Evolutionary conservation across 2,329 filamentous ascomycete genomes (phyloP), one percentile per base, ranked within the genome.

Genomic region (Microdochium paspali): DNA sequence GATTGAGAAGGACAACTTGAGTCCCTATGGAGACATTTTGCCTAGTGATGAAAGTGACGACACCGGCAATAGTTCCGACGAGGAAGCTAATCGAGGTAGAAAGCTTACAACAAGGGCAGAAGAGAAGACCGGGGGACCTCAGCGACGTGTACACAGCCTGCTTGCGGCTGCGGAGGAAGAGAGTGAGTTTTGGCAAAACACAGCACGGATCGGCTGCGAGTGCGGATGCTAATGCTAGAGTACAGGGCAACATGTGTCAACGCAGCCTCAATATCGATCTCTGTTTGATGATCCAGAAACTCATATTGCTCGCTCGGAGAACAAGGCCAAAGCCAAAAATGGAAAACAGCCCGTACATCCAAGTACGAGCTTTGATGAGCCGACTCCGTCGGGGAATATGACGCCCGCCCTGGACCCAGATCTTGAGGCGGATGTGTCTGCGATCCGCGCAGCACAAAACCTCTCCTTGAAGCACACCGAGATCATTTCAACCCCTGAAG

Each of bases 391-490:
- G 4, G 71, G 72, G 3, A 67, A 68, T 2, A 63, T 71, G 59
- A 68, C 76, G 65, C 84, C 42, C 15, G 20, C 69, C 0, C 76
- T 90, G 49, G 85, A 89, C 52, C 94, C 89, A 2, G 93, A 97
- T 50, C 84, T 90, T 26, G 90, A 95, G 62, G 85, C 84, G 23
- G 87, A 94, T 49, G 73, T 90, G 44, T 83, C 81, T 24, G 90
- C 95, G 55, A 87, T 97, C 56, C 87, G 86, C 64, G 80, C 85
- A 28, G 93, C 93, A 0, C 93, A 97, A 65, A 87, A 85, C 53
- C 76, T 98, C 44, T 78, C 83, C 1, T 78, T 97, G 51, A 83
- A 82, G 45, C 83, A 90, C 67, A 95, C 90, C 0, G 79, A 84
- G 6, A 82, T 95, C 51, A 80, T 86, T 51, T 85, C 83, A 10